A percentile compares a stretch with the other conserved stretches of the same genome.
phyloP scores from a whole-genome alignment of 768 basidiomycete species.

The Calvatia gigantea region DNA sequence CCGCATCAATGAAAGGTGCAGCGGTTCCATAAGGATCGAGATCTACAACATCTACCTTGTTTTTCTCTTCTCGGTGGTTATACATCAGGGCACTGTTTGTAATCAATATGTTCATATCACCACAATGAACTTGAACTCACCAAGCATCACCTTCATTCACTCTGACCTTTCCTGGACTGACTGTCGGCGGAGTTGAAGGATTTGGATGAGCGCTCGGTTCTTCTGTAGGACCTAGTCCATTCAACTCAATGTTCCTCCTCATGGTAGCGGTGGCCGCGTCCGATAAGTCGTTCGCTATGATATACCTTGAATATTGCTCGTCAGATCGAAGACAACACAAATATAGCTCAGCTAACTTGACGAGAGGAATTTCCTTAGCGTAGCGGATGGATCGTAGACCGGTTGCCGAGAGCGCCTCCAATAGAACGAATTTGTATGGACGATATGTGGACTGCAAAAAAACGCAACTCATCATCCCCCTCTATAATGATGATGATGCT shows the following conservation, averaged over 20 bases:
- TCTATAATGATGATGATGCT: too few relatives aligned
- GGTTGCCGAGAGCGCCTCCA: conserved; percentile 95
- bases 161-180: conserved; percentile 50
- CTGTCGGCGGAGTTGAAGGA: conserved; percentile 12
- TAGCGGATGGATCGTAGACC: conserved; percentile 95
- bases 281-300: conserved; percentile 94
- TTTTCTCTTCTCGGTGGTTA: conserved; percentile 67
- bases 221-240: conserved; percentile 53
- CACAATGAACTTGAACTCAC: conserved; percentile 37
- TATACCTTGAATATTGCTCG: conserved; percentile 52
- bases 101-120: not conserved
- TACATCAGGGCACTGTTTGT: conserved; percentile 63
- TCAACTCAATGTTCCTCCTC: conserved; percentile 79
- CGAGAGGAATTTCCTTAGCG: conserved; percentile 91
- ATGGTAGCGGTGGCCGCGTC: conserved; percentile 82
- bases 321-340: conserved; percentile 3
- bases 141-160: conserved; percentile 95
- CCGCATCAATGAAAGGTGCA: conserved; percentile 93
- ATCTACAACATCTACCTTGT: conserved; percentile 91
- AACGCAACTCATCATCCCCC: not conserved
- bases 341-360: conserved; percentile 54
- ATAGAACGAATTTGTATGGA: conserved; percentile 67
- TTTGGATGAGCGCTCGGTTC: conserved; percentile 23
- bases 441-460: conserved; percentile 36
- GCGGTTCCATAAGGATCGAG: conserved; percentile 98